phyloP scores from a whole-genome alignment of 352 stramenopile genomes.

The Pythium sukuiense region DNA sequence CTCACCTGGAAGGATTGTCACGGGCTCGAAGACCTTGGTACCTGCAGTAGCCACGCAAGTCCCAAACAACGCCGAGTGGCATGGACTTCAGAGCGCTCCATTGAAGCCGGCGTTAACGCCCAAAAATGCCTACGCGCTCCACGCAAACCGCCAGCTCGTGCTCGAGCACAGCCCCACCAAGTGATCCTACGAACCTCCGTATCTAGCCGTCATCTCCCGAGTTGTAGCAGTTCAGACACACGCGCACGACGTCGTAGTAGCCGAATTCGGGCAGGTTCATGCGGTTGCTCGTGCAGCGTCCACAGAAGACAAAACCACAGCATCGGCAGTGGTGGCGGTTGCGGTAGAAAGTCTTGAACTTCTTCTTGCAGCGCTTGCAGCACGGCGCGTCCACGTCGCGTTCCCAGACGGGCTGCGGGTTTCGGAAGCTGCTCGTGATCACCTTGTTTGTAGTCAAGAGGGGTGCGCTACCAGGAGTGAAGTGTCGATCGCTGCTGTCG shows the following conservation, averaged over 20 bases:
- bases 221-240: slow-evolving; percentile 82
- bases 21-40: slow-evolving; percentile 1
- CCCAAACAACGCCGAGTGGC: slow-evolving; percentile 6
- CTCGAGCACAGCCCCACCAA: slow-evolving; percentile 24
- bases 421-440: slow-evolving; percentile 66
- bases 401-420: slow-evolving; percentile 83
- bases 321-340: slow-evolving; percentile 84
- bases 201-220: slow-evolving; percentile 58
- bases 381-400: slow-evolving; percentile 77
- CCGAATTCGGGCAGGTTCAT: slow-evolving; percentile 88
- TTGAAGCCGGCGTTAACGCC: slow-evolving; percentile 44
- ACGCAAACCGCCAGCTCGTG: slow-evolving; percentile 39
- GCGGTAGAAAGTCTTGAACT: slow-evolving; percentile 83
- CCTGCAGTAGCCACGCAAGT: slow-evolving; percentile 1
- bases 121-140: slow-evolving; percentile 46
- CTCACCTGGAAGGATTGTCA: neutral
- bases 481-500: slow-evolving; percentile 31
- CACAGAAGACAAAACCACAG: slow-evolving; percentile 85
- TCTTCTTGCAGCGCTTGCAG: slow-evolving; percentile 90
- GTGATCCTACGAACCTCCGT: neutral
- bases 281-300: slow-evolving; percentile 75
- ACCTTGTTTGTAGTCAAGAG: slow-evolving; percentile 68
- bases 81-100: slow-evolving; percentile 27
- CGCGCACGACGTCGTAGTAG: slow-evolving; percentile 85
- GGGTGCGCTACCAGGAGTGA: slow-evolving; percentile 61